phyloP scores from a whole-genome alignment of 345 rosid genomes.

The Carallia brachiata region DNA sequence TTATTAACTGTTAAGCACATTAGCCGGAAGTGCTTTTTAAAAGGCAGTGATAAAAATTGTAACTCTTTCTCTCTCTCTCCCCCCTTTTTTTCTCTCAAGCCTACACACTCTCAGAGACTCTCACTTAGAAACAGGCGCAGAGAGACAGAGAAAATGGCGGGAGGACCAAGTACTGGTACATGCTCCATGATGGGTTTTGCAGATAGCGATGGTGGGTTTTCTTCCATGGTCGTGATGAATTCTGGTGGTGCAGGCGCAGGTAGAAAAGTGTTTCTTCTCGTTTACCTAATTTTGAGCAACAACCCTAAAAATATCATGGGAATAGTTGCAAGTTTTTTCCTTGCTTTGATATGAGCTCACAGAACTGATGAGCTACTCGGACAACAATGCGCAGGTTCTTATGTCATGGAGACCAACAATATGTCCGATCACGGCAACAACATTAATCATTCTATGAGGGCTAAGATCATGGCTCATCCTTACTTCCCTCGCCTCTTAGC shows the following conservation, averaged over 20 bases:
- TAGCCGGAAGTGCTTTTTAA: too few species aligned
- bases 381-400: conserved; percentile 32
- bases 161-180: conserved; percentile 61
- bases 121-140: background rate
- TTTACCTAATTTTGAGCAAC: conserved; percentile 27
- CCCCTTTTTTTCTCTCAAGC: background rate
- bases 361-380: background rate
- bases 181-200: conserved; percentile 78
- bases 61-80: too few species aligned
- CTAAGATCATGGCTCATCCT: conserved; percentile 99
- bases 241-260: too few species aligned
- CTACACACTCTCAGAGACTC: background rate
- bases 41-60: too few species aligned
- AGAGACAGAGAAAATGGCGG: conserved; percentile 58
- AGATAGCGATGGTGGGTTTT: conserved; percentile 59
- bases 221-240: conserved; percentile 57
- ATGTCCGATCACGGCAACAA: conserved; percentile 11
- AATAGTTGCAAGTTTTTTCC: conserved; percentile 11
- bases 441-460: conserved; percentile 49
- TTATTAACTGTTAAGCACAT: too few species aligned
- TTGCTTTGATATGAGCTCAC: conserved; percentile 39
- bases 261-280: conserved; percentile 19
- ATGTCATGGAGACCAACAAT: conserved; percentile 59
- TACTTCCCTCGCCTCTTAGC: conserved; percentile 88
- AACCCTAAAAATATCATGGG: conserved; percentile 27